These are phyloP conservation scores for Bullera alba DNA, from an alignment of 768 basidiomycete species.

Conservation along the genomic window DNA sequence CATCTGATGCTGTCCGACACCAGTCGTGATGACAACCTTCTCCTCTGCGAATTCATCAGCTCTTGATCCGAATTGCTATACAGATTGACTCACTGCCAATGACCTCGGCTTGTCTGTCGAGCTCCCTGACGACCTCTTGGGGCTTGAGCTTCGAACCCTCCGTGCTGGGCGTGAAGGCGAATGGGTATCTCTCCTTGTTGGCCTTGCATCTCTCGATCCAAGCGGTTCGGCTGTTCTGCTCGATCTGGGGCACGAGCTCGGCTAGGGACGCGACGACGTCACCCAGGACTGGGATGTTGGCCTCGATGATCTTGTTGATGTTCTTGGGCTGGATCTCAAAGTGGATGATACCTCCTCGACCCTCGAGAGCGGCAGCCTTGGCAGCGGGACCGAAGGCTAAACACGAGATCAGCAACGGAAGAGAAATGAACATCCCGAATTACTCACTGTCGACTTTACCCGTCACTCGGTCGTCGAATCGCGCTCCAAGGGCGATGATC, in stretches of 20 bases:
- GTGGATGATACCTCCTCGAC: conserved; percentile 94
- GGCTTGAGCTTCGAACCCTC: conserved; percentile 76
- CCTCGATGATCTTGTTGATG: conserved; percentile 96
- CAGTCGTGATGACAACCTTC: conserved; percentile 79
- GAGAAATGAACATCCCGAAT: background rate
- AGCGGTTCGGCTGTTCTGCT: conserved; percentile 54
- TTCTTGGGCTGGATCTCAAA: conserved; percentile 99
- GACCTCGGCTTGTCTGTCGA: conserved; percentile 65
- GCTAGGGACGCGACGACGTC: conserved; percentile 81
- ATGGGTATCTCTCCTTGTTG: conserved; percentile 87
- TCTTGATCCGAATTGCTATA: background rate
- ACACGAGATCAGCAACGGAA: background rate
- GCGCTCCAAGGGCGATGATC: conserved; percentile 90
- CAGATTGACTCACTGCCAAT: conserved; percentile 45
- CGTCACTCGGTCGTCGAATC: conserved; percentile 97
- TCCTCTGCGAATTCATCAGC: conserved; percentile 52
- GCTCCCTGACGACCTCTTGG: conserved; percentile 90
- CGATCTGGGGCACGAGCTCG: conserved; percentile 68
- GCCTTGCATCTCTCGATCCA: conserved; percentile 77
- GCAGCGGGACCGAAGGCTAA: conserved; percentile 81
- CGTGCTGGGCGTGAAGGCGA: conserved; percentile 65
- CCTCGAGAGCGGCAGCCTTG: conserved; percentile 69
- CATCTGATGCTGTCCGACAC: conserved; percentile 99
- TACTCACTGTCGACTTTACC: conserved; percentile 65
- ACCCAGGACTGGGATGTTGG: conserved; percentile 85